Conservation (phyloP, 176 grass and related monocot species). For the Aegilops umbellulata region DNA sequence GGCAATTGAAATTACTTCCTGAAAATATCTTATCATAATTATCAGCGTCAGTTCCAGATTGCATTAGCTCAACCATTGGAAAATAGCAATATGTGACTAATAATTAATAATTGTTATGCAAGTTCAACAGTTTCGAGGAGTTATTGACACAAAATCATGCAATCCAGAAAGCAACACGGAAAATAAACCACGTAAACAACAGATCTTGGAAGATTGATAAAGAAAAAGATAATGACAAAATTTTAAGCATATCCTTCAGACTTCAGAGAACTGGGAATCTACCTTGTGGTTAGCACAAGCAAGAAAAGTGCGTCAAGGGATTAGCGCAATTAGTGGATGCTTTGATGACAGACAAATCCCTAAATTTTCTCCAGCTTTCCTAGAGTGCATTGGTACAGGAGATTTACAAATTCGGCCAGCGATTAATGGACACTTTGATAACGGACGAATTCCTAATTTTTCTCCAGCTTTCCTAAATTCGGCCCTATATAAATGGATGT, state of each 20-base stretch:
- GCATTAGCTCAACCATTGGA: background rate
- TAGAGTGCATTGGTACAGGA: too few species aligned
- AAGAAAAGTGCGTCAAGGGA: background rate
- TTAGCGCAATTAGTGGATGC: too few species aligned
- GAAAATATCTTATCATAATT: background rate
- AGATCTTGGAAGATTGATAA: background rate
- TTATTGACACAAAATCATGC: background rate
- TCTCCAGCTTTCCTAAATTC: too few species aligned
- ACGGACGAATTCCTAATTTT: too few species aligned
- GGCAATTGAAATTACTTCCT: background rate
- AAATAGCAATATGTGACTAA: background rate
- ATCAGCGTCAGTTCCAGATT: background rate
- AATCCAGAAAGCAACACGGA: conserved; percentile 19
- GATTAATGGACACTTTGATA: too few species aligned
- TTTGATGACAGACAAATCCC: too few species aligned
- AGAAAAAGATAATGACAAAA: background rate
- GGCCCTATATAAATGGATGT: too few species aligned
- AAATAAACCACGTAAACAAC: background rate
- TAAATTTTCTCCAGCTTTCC: too few species aligned
- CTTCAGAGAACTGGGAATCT: background rate
- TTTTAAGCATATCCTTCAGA: background rate
- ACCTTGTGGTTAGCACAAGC: background rate
- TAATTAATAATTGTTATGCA: background rate
- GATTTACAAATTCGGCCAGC: too few species aligned
- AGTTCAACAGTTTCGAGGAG: background rate